phyloP scores from a whole-genome alignment of 2,329 filamentous ascomycete species.

The Trichoderma oligosporum region DNA sequence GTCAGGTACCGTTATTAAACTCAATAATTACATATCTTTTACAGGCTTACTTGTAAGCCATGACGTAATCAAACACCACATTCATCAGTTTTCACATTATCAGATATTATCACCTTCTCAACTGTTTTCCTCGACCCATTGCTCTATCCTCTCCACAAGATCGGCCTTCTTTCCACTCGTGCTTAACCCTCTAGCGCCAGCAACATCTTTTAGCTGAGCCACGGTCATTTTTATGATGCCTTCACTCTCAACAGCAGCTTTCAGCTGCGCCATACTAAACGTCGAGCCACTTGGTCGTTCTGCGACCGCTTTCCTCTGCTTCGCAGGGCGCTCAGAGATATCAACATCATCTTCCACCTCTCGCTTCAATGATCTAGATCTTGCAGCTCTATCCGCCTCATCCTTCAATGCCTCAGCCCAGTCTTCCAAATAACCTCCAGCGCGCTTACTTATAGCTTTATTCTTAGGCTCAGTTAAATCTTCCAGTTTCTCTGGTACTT shows the following conservation, averaged over 20 bases:
- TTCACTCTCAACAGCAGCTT: conserved; percentile 42
- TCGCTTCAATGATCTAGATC: conserved; percentile 47
- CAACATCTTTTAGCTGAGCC: conserved; percentile 48
- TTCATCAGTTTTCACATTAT: no score
- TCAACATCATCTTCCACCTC: conserved; percentile 45
- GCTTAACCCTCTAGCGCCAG: conserved; percentile 46
- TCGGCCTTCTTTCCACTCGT: conserved; percentile 52
- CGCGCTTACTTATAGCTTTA: conserved; percentile 84
- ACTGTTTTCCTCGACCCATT: conserved; percentile 51
- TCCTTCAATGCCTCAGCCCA: conserved; percentile 69
- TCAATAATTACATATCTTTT: no score
- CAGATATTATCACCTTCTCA: not conserved
- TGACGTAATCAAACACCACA: no score
- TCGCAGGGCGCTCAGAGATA: conserved; percentile 40
- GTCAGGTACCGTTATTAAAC: no score
- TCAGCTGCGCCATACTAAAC: conserved; percentile 46
- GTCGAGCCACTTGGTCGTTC: conserved; percentile 34
- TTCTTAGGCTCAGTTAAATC: conserved; percentile 84
- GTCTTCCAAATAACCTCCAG: conserved; percentile 71
- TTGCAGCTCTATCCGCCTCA: conserved; percentile 41
- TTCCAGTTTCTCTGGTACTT: conserved; percentile 67
- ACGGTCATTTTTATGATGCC: conserved; percentile 54
- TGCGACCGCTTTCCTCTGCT: conserved; percentile 41
- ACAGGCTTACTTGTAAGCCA: no score
- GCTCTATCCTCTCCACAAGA: conserved; percentile 52